Conservation (phyloP, 2,329 filamentous ascomycete species). For the Cytospora paraplurivora region DNA sequence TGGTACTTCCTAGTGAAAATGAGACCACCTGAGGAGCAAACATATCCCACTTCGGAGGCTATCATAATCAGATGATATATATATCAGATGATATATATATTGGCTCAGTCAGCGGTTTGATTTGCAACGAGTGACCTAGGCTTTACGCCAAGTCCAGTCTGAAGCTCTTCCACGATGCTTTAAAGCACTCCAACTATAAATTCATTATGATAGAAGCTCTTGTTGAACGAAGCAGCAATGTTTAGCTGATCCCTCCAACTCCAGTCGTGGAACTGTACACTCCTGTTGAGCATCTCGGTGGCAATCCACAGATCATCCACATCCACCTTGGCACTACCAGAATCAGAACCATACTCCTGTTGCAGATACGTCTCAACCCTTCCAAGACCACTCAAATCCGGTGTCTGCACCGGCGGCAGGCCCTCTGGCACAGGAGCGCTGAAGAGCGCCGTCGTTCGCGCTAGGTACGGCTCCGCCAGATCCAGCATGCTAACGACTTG, state of each 20-base stretch:
- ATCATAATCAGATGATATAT: too few species aligned
- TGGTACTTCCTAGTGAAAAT: too few species aligned
- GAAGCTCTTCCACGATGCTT: not conserved
- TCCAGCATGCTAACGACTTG: slow-evolving; percentile 13
- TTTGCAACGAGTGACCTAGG: too few species aligned
- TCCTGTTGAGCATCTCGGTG: slow-evolving; percentile 19
- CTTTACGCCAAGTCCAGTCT: not conserved
- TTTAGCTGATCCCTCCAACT: slow-evolving; percentile 5
- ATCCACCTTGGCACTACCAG: slow-evolving; percentile 1
- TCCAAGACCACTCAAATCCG: slow-evolving; percentile 21
- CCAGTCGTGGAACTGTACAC: slow-evolving; percentile 25
- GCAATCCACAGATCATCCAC: slow-evolving; percentile 15
- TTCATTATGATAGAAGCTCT: not conserved
- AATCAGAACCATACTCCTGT: not conserved
- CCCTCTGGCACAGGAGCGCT: slow-evolving; percentile 18
- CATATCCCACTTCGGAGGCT: too few species aligned
- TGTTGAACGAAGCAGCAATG: not conserved
- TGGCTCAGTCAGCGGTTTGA: too few species aligned
- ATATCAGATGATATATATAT: too few species aligned
- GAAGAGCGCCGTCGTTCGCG: slow-evolving; percentile 16
- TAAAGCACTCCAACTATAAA: not conserved
- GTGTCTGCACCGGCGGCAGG: slow-evolving; percentile 13
- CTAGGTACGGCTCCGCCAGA: slow-evolving; percentile 20
- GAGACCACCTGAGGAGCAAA: too few species aligned
- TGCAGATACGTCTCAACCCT: slow-evolving; percentile 16